Percentiles rank a stretch among this genome's conserved stretches.
Conservation (phyloP, 2,329 filamentous ascomycete species). For the Botryosphaeria agaves region DNA sequence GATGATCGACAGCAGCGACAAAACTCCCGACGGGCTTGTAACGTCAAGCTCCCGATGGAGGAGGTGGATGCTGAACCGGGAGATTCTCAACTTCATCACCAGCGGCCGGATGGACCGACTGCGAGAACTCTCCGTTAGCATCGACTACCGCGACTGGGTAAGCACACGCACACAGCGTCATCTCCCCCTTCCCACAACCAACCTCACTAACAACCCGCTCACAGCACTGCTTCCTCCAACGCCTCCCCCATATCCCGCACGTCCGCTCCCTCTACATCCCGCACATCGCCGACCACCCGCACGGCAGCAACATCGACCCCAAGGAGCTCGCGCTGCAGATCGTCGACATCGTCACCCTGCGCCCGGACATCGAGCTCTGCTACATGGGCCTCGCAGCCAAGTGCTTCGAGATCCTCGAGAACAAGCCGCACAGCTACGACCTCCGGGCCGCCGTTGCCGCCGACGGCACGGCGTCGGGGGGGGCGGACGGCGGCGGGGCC, state of each 20-base stretch:
- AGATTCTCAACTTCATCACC: slow-evolving; percentile 55
- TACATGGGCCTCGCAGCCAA: slow-evolving; percentile 62
- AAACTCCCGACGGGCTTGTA: slow-evolving; percentile 24
- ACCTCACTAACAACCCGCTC: slow-evolving; percentile 6
- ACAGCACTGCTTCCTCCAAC: slow-evolving; percentile 66
- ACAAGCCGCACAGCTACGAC: slow-evolving; percentile 28
- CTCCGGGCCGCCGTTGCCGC: slow-evolving; percentile 14
- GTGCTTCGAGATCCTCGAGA: slow-evolving; percentile 69
- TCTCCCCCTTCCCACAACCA: no score
- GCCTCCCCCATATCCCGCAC: slow-evolving; percentile 51
- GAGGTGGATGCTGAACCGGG: slow-evolving; percentile 53
- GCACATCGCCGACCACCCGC: slow-evolving; percentile 45
- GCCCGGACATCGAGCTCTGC: slow-evolving; percentile 58
- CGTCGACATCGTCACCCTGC: slow-evolving; percentile 59
- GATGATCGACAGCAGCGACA: slow-evolving; percentile 53
- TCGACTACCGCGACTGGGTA: slow-evolving; percentile 69
- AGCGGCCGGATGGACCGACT: slow-evolving; percentile 59
- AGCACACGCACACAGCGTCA: no score
- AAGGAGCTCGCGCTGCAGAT: slow-evolving; percentile 60
- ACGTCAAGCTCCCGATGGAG: slow-evolving; percentile 34
- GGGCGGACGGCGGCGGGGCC: not conserved
- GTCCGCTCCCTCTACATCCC: slow-evolving; percentile 56
- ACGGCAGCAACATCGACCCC: slow-evolving; percentile 37
- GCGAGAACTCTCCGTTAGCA: slow-evolving; percentile 51
- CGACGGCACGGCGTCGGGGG: slow-evolving; percentile 5